Percentiles rank a stretch among this genome's conserved stretches.
These are phyloP conservation scores for Skeletonema potamos DNA, from an alignment of 108 stramenopile species.

Conservation along the genomic window DNA sequence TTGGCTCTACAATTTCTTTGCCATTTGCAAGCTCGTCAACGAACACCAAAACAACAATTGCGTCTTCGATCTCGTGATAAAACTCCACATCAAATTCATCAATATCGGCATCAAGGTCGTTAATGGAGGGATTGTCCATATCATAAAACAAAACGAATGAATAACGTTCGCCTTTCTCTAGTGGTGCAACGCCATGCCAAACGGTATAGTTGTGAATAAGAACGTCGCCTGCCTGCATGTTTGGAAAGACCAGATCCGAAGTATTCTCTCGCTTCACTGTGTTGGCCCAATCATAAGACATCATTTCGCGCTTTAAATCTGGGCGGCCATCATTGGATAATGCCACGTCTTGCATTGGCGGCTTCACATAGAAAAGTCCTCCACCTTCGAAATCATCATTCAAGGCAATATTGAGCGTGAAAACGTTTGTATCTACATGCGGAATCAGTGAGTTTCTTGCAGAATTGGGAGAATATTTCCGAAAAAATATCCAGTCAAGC, in stretches of 20 bases:
- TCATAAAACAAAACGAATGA: slow-evolving; percentile 21
- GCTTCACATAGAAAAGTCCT: slow-evolving; percentile 33
- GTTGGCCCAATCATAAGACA: slow-evolving; percentile 9
- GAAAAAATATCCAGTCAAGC: slow-evolving; percentile 40
- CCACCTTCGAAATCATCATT: slow-evolving; percentile 43
- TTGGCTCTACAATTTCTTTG: not conserved
- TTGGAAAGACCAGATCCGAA: slow-evolving; percentile 24
- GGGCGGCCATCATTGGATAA: not conserved
- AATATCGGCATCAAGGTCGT: not conserved
- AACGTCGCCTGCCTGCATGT: slow-evolving; percentile 19
- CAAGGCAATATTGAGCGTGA: slow-evolving; percentile 34
- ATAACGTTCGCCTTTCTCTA: slow-evolving; percentile 17
- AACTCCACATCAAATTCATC: not conserved
- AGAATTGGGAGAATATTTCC: slow-evolving; percentile 25
- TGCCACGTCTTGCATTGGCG: not conserved
- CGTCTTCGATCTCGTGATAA: slow-evolving; percentile 25
- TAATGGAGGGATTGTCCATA: slow-evolving; percentile 20
- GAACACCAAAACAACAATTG: not conserved
- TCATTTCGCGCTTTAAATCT: not conserved
- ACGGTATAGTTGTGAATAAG: slow-evolving; percentile 34
- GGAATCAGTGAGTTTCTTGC: slow-evolving; percentile 16
- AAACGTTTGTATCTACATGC: slow-evolving; percentile 40
- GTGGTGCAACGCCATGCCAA: slow-evolving; percentile 31
- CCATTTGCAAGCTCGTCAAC: not conserved
- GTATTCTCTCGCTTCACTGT: slow-evolving; percentile 16